Evolutionary conservation across 371 early-diverging fungal species (phyloP).

Genomic region (Blastocladiella emersonii): DNA sequence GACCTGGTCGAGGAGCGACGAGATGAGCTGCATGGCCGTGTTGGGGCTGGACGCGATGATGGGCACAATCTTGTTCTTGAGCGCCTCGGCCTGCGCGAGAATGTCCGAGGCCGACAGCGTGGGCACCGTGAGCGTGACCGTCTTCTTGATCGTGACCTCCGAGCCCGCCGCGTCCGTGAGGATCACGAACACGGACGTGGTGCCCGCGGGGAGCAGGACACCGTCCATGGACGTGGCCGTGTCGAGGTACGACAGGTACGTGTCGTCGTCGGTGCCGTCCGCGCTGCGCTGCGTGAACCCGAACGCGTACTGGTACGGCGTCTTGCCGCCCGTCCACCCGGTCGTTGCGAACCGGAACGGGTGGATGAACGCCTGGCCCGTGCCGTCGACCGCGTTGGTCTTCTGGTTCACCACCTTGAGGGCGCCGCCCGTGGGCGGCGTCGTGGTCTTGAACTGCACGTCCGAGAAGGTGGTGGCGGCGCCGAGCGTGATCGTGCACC

Average conservation of each 20-base stretch:
- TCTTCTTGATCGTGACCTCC: neutral
- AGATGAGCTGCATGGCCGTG: neutral
- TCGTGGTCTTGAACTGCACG: neutral
- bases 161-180: neutral
- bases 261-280: neutral
- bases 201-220: neutral
- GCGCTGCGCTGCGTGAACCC: neutral
- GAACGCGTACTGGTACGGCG: neutral
- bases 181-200: neutral
- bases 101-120: neutral
- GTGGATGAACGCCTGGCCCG: neutral
- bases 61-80: neutral
- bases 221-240: neutral
- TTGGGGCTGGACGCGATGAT: neutral
- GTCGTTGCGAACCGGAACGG: neutral
- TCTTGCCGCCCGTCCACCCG: neutral
- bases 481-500: neutral
- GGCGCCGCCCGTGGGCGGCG: neutral
- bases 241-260: neutral
- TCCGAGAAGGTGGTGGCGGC: neutral
- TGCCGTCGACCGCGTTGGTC: neutral
- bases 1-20: neutral
- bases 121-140: neutral
- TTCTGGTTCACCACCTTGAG: neutral
- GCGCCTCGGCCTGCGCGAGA: neutral